These are phyloP conservation scores for Opeltia flavorubescens DNA, from an alignment of 495 filamentous ascomycete species.

Conservation along the genomic window DNA sequence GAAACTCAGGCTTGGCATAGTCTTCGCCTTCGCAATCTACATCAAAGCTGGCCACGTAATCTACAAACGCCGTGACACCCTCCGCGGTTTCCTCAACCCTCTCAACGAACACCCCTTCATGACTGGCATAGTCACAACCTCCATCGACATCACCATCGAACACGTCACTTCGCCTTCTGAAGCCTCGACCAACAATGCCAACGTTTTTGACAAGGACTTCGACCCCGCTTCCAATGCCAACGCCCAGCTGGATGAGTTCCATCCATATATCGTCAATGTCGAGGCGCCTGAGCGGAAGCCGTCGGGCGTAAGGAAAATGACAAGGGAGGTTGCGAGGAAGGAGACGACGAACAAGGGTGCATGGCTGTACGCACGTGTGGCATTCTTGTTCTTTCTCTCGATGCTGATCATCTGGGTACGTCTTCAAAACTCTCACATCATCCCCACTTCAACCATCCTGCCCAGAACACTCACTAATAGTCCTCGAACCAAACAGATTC, in stretches of 20 bases:
- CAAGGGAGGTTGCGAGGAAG: conserved; percentile 14
- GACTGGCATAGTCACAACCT: conserved; percentile 40
- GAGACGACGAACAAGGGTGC: conserved; percentile 29
- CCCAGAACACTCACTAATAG: background rate
- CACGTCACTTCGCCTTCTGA: conserved; percentile 7
- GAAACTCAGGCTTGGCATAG: conserved; percentile 38
- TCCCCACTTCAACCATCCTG: background rate
- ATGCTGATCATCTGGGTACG: conserved; percentile 66
- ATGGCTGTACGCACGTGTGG: conserved; percentile 72
- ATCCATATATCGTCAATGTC: conserved; percentile 13
- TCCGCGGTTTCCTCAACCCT: conserved; percentile 32
- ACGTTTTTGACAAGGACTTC: conserved; percentile 1
- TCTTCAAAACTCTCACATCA: background rate
- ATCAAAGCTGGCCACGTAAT: conserved; percentile 57
- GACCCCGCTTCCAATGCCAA: background rate
- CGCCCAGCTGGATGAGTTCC: background rate
- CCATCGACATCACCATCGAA: conserved; percentile 35
- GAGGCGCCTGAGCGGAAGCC: no score
- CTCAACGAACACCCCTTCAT: conserved; percentile 33
- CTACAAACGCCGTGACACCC: conserved; percentile 35
- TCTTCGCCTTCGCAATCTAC: conserved; percentile 61
- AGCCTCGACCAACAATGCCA: background rate
- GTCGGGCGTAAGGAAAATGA: no score
- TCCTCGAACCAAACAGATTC: conserved; percentile 30
- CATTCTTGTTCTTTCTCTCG: conserved; percentile 74